Conservation (phyloP, 192 early-diverging fungal species). For the Dissophora globulifera region DNA sequence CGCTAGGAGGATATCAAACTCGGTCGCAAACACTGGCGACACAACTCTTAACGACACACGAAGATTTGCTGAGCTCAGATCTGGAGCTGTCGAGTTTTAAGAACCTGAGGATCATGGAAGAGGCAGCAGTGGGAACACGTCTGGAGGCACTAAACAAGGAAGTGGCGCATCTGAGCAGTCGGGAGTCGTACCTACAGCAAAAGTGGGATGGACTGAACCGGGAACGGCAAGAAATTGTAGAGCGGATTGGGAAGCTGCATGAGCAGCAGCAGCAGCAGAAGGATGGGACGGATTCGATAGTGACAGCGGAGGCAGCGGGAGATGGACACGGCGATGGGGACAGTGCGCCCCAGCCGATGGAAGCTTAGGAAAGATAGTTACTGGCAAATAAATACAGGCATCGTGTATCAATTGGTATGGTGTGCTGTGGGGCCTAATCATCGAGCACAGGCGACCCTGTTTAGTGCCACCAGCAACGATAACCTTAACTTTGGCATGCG, state of each 20-base stretch:
- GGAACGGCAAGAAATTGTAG: constrained; percentile 51
- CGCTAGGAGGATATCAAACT: constrained; percentile 86
- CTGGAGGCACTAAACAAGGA: constrained; percentile 58
- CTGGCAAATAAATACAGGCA: no score
- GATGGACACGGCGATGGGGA: neutral
- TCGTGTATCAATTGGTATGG: no score
- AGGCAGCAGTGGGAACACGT: constrained; percentile 67
- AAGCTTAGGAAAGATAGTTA: no score
- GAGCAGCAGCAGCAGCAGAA: constrained; percentile 15
- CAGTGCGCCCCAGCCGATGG: constrained; percentile 5
- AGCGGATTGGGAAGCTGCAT: constrained; percentile 62
- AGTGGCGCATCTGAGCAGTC: constrained; percentile 55
- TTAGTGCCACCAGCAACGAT: no score
- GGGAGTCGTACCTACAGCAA: constrained; percentile 51
- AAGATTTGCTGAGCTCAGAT: constrained; percentile 66
- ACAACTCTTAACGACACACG: constrained; percentile 66
- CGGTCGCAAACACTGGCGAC: constrained; percentile 72
- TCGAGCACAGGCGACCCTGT: no score
- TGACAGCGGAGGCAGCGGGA: neutral
- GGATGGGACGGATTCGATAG: no score
- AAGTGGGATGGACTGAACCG: constrained; percentile 47
- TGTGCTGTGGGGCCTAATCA: no score
- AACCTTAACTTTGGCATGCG: no score
- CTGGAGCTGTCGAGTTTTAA: constrained; percentile 71
- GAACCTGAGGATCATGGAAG: constrained; percentile 66